Percentiles rank a stretch among this genome's conserved stretches.
phyloP scores from a whole-genome alignment of 2,329 filamentous ascomycete genomes.

The Aspergillus fumigatus region DNA sequence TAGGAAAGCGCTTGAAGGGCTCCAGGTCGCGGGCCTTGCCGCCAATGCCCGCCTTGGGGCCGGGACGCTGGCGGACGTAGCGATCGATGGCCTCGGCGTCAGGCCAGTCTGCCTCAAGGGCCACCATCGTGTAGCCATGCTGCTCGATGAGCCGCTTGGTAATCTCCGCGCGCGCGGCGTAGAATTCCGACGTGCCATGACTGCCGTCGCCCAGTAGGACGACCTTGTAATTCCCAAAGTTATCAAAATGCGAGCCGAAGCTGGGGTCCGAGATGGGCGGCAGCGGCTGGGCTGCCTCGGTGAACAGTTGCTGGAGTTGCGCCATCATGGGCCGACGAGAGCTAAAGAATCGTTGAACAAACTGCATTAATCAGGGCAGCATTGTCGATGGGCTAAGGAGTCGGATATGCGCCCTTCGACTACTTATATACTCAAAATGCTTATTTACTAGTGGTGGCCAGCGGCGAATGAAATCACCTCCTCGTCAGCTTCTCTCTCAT shows the following conservation, averaged over 20 bases:
- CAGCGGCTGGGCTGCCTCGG: constrained; percentile 33
- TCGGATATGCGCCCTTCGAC: not conserved
- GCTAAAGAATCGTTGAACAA: not conserved
- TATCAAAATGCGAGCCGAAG: constrained; percentile 42
- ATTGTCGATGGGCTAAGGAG: not conserved
- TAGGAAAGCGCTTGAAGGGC: constrained; percentile 49
- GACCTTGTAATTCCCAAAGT: constrained; percentile 36
- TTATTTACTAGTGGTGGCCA: not conserved
- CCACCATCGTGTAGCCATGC: constrained; percentile 50
- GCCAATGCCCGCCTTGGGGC: constrained; percentile 29
- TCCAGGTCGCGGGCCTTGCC: constrained; percentile 25
- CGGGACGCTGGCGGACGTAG: constrained; percentile 46
- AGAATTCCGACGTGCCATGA: constrained; percentile 55
- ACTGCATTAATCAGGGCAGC: not conserved
- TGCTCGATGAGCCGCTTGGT: constrained; percentile 47
- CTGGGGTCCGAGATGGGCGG: constrained; percentile 30
- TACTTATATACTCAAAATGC: not conserved
- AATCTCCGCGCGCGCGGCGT: constrained; percentile 48
- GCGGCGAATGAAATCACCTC: constrained; percentile 18
- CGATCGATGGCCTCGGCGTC: constrained; percentile 50
- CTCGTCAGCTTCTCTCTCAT: constrained; percentile 20
- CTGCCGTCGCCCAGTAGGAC: constrained; percentile 46
- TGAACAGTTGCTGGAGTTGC: constrained; percentile 31
- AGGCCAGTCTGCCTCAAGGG: constrained; percentile 52
- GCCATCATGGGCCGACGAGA: constrained; percentile 22